Percentiles rank a stretch among this genome's conserved stretches.
These are phyloP conservation scores for Stagonosporopsis tanaceti DNA, from an alignment of 2,329 filamentous ascomycete species.

Conservation along the genomic window DNA sequence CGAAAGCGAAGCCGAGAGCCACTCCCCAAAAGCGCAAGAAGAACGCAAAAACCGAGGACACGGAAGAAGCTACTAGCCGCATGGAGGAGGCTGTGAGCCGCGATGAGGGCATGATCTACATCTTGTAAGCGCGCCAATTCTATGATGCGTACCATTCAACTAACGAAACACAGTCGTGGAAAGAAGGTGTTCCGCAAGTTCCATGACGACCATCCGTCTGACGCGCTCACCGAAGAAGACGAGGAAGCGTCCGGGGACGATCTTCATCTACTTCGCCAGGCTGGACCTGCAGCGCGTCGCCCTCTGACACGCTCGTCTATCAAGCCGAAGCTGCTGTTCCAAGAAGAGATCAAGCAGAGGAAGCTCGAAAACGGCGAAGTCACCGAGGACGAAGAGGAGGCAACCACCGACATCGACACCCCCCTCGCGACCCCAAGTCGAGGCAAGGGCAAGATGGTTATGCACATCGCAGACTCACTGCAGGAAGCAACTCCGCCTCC, in stretches of 20 bases:
- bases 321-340: slow-evolving; percentile 77
- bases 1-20: slow-evolving; percentile 41
- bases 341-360: slow-evolving; percentile 58
- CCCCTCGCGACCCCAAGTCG: slow-evolving; percentile 40
- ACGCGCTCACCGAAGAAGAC: slow-evolving; percentile 46
- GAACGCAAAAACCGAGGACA: slow-evolving; percentile 65
- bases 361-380: slow-evolving; percentile 49
- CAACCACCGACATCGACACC: slow-evolving; percentile 61
- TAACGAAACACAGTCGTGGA: slow-evolving; percentile 62
- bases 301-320: slow-evolving; percentile 72
- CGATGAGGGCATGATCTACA: slow-evolving; percentile 76
- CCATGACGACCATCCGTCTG: slow-evolving; percentile 49
- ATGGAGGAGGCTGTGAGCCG: slow-evolving; percentile 70
- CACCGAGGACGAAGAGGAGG: slow-evolving; percentile 67
- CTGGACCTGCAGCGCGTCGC: slow-evolving; percentile 51
- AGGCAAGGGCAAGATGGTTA: slow-evolving; percentile 55
- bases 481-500: slow-evolving; percentile 61
- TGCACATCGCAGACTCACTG: slow-evolving; percentile 61
- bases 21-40: slow-evolving; percentile 59
- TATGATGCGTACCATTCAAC: not conserved
- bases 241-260: slow-evolving; percentile 48
- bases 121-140: slow-evolving; percentile 71
- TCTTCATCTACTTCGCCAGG: slow-evolving; percentile 46
- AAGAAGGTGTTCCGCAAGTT: slow-evolving; percentile 81
- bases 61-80: no score